Evolutionary conservation across 345 rosid species (phyloP).

Genomic region (Turritis glabra): DNA sequence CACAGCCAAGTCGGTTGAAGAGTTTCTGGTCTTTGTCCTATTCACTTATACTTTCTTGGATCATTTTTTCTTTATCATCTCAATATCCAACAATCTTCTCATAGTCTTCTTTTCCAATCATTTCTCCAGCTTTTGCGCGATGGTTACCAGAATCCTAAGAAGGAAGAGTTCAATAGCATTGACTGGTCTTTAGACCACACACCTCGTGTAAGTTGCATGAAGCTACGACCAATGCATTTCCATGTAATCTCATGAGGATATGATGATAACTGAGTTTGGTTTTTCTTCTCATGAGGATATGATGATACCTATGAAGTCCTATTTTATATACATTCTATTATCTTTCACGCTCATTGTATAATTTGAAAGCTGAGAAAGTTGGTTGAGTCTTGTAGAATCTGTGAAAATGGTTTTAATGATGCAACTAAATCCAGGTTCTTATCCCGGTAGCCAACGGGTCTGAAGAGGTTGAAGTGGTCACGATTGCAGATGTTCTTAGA

Average conservation of each 20-base stretch:
- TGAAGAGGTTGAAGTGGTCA: conserved; percentile 76
- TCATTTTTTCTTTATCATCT: neutral
- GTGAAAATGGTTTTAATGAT: conserved; percentile 7
- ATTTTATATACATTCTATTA: neutral
- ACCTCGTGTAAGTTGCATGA: conserved; percentile 60
- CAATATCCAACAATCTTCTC: neutral
- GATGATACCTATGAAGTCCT: neutral
- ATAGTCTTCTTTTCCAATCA: conserved; percentile 11
- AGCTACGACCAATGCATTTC: conserved; percentile 14
- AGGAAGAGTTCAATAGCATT: conserved; percentile 69
- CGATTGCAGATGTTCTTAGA: conserved; percentile 67
- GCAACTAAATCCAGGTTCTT: conserved; percentile 58
- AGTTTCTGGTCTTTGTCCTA: conserved; percentile 53
- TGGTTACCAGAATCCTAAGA: conserved; percentile 47
- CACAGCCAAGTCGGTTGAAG: conserved; percentile 60
- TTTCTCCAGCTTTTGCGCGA: conserved; percentile 53
- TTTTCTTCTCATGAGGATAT: conserved; percentile 3
- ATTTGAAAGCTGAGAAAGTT: neutral
- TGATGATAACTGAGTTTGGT: conserved; percentile 8
- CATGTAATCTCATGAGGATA: conserved; percentile 10
- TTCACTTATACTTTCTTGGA: neutral
- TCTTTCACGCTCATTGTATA: neutral
- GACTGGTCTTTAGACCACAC: conserved; percentile 67
- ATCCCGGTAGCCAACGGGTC: conserved; percentile 88
- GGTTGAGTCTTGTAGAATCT: neutral